Percentiles rank a stretch among this genome's conserved stretches.
Conservation (phyloP, 106 monocot species). For the Iris macrosiphon region DNA sequence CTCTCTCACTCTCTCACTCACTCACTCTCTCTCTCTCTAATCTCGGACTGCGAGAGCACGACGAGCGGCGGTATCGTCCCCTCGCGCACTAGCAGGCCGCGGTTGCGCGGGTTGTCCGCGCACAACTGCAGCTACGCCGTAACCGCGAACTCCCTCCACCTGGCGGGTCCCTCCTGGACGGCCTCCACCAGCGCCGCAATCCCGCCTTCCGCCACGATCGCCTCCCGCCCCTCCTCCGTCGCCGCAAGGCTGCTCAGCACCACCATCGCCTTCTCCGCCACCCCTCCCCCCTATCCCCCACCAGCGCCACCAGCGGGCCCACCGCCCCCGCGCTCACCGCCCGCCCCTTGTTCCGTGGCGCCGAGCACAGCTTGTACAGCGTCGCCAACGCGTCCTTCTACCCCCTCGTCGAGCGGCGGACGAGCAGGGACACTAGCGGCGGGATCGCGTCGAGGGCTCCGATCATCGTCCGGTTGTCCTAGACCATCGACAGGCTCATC, state of each 20-base stretch:
- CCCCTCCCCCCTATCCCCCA: constrained; percentile 31
- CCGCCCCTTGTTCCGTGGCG: constrained; percentile 63
- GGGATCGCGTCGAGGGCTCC: constrained; percentile 74
- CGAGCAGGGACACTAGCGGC: constrained; percentile 58
- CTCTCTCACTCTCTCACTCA: too few relatives aligned
- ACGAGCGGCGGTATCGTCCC: constrained; percentile 85
- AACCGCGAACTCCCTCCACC: constrained; percentile 71
- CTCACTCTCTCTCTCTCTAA: too few relatives aligned
- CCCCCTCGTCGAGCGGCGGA: constrained; percentile 46
- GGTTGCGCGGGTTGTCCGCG: constrained; percentile 35
- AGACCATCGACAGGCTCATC: constrained; percentile 67
- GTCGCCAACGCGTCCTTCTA: constrained; percentile 87
- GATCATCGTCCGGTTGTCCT: constrained; percentile 61
- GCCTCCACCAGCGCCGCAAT: constrained; percentile 68
- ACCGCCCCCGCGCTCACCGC: constrained; percentile 48
- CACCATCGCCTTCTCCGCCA: constrained; percentile 49
- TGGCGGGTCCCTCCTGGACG: constrained; percentile 52
- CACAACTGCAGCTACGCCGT: constrained; percentile 65
- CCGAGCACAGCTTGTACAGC: constrained; percentile 70
- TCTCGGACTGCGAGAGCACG: constrained; percentile 62
- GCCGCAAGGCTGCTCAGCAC: constrained; percentile 39
- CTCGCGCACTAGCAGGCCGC: constrained; percentile 64
- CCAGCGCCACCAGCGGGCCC: constrained; percentile 32
- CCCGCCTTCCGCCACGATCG: constrained; percentile 43
- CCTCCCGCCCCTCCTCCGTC: constrained; percentile 27